These are phyloP conservation scores for Harringtonia aguacate DNA, from an alignment of 2,329 filamentous ascomycete genomes.

Conservation along the genomic window DNA sequence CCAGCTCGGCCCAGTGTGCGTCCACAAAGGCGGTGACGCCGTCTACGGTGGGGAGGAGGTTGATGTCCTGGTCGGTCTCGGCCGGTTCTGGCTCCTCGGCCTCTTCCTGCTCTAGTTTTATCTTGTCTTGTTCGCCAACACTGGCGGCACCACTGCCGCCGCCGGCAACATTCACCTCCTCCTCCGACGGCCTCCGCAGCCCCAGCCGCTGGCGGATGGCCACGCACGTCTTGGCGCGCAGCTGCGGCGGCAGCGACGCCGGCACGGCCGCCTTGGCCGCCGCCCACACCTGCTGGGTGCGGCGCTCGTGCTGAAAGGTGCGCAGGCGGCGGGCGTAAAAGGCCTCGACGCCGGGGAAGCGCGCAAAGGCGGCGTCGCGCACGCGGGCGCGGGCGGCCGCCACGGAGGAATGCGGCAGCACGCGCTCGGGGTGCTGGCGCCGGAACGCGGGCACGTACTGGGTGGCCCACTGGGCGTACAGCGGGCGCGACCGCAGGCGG, in stretches of 20 bases:
- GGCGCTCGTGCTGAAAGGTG: slow-evolving; percentile 29
- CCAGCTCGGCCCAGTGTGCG: slow-evolving; percentile 25
- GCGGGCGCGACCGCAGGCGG: slow-evolving; percentile 40
- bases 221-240: slow-evolving; percentile 24
- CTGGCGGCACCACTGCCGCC: too few relatives aligned
- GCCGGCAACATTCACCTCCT: slow-evolving; percentile 10
- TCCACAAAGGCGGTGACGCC: slow-evolving; percentile 30
- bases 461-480: slow-evolving; percentile 51
- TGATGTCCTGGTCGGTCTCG: background rate
- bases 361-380: slow-evolving; percentile 38
- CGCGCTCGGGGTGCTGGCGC: slow-evolving; percentile 15
- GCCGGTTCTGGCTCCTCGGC: slow-evolving; percentile 22
- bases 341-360: slow-evolving; percentile 31
- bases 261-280: slow-evolving; percentile 15
- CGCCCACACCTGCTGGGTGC: slow-evolving; percentile 30
- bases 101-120: slow-evolving; percentile 13
- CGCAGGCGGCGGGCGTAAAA: slow-evolving; percentile 33
- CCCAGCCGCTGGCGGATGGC: slow-evolving; percentile 28
- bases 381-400: slow-evolving; percentile 30
- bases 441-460: slow-evolving; percentile 43
- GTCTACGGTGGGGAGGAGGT: slow-evolving; percentile 19
- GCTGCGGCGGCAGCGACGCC: slow-evolving; percentile 15
- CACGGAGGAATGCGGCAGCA: background rate
- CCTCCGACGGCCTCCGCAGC: background rate
- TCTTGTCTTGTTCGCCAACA: too few relatives aligned